These are phyloP conservation scores for Uromyces viciae-fabae DNA, from an alignment of 1,284 basidiomycete genomes.

Conservation along the genomic window DNA sequence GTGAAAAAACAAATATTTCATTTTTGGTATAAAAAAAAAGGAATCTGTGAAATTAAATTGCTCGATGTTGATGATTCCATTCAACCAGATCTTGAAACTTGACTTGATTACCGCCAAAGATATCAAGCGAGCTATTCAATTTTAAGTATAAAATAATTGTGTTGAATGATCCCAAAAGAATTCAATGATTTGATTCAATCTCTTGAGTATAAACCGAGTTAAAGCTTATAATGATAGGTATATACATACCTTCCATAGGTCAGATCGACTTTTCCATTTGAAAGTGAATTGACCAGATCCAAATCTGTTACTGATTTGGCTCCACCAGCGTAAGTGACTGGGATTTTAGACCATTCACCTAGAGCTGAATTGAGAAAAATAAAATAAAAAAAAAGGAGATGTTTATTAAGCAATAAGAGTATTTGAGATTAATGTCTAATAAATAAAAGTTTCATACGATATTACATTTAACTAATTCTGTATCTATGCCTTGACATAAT, in stretches of 20 bases:
- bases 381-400: constrained; percentile 19
- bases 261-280: constrained; percentile 80
- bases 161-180: background rate
- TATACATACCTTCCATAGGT: constrained; percentile 81
- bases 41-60: no score
- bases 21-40: no score
- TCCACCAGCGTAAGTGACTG: constrained; percentile 95
- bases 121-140: constrained; percentile 66
- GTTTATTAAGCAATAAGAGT: background rate
- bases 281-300: constrained; percentile 73
- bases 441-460: constrained; percentile 54
- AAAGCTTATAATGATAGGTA: constrained; percentile 3
- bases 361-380: constrained; percentile 62
- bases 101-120: constrained; percentile 73
- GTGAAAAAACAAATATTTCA: no score
- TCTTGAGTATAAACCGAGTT: no score
- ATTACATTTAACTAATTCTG: constrained; percentile 80
- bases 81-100: constrained; percentile 67
- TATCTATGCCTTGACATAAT: constrained; percentile 91
- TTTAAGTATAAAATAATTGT: background rate
- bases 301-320: constrained; percentile 85
- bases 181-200: background rate
- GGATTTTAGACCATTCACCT: constrained; percentile 84
- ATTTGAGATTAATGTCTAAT: no score
- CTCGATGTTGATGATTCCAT: constrained; percentile 55